Base-by-base conservation (phyloP, 2,329 filamentous ascomycete species). In the Polychaeton citri region DNA sequence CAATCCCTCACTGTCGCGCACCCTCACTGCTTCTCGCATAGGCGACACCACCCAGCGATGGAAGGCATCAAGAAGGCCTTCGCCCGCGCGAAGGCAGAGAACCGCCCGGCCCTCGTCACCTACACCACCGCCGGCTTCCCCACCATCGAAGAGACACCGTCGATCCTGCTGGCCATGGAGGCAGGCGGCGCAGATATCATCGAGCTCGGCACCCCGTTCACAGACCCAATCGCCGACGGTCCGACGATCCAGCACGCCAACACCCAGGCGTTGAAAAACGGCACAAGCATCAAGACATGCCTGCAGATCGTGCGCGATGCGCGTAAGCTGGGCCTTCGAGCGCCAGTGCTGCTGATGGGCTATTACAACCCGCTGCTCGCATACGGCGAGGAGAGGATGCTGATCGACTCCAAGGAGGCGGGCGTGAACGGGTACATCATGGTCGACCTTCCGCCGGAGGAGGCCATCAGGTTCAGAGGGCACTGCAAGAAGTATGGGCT, bases 91-190 rank as follows among this genome's bases (percentile, higher is more conserved):
- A 67, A 66, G 58, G 60, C 61, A 49, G 65, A 67, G 55, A 55
- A 57, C 48, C 60, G 65, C 42, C 68, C 83, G 47, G 88, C 90
- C 34, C 72, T 98, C 43, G 84, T 98, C 45, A 87, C 87, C 19
- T 98, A 98, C 69, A 85, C 95, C 55, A 98, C 90, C 18, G 87
- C 88, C 39, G 90, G 90, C 38, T 98, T 79, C 57, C 90, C 90
- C 12, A 82, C 74, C 21, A 69, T 79, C n/a, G 74, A 81, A 50
- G 78, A 83, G 52, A 92, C 86, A 1, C 76, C 85, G 34, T 76
- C 85, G 57, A 79, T 95, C 46, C 68, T 96, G 52, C 66, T 98
- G 44, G 83, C 76, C 30, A 80, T 98, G 74, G 83, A 98, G 64
- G 84, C 79, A 58, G 90, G 90, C 54, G 90, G 90, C 48, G 79